Evolutionary conservation across 768 basidiomycete species (phyloP).

Genomic region (Russula compacta): DNA sequence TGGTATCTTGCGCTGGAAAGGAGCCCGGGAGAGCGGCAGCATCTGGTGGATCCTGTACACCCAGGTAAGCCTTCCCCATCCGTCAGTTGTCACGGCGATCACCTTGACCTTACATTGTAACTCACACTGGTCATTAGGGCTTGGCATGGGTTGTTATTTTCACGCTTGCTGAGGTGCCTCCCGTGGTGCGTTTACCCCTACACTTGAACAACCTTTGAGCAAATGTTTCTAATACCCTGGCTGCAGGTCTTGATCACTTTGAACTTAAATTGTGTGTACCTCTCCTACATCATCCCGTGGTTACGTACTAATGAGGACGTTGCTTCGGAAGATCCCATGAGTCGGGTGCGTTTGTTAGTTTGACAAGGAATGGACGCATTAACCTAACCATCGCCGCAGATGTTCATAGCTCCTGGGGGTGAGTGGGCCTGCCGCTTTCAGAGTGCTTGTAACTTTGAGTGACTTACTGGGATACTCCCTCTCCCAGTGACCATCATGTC

Average conservation of each 20-base stretch:
- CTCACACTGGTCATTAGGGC: neutral
- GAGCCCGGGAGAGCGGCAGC: neutral
- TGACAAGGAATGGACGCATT: neutral
- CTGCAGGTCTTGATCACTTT: neutral
- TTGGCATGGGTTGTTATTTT: neutral
- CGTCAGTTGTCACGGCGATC: neutral
- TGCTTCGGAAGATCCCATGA: neutral
- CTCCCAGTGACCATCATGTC: neutral
- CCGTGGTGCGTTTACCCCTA: neutral
- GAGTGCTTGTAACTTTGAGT: too few species aligned
- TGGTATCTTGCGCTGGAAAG: constrained; percentile 4
- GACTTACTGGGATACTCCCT: neutral
- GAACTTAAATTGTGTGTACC: neutral
- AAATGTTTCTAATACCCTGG: neutral
- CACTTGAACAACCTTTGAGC: too few species aligned
- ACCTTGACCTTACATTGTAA: neutral
- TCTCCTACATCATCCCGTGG: neutral
- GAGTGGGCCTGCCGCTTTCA: neutral
- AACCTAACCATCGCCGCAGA: neutral
- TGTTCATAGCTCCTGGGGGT: neutral
- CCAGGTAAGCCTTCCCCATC: neutral
- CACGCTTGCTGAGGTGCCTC: neutral
- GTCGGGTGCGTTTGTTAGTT: neutral
- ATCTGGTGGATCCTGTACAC: neutral
- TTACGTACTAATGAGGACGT: neutral